Evolutionary conservation across 2,329 filamentous ascomycete species (phyloP).

Genomic region (Arthrobotrys iridis): DNA sequence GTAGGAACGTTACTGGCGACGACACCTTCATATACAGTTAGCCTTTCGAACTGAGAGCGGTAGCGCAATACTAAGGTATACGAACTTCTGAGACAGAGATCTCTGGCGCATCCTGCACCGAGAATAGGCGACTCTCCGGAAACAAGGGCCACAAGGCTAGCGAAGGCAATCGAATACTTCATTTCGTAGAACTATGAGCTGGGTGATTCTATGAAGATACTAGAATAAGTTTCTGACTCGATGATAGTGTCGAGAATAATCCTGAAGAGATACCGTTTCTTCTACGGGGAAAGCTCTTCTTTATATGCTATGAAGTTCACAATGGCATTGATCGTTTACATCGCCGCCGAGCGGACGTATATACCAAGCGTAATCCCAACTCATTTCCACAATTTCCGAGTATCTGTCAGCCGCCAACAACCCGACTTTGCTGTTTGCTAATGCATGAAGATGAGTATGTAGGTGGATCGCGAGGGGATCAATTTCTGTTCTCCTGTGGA

Average conservation of each 20-base stretch:
- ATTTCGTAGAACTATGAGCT: not conserved
- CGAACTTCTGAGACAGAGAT: conserved; percentile 9
- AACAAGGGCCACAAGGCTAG: not conserved
- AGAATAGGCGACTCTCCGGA: not conserved
- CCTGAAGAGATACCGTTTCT: not conserved
- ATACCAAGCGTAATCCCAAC: no score
- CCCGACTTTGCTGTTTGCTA: not conserved
- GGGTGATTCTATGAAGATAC: not conserved
- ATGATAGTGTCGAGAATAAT: not conserved
- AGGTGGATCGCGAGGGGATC: not conserved
- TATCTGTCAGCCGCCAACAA: not conserved
- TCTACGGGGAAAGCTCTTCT: not conserved
- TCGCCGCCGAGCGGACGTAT: no score
- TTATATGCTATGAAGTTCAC: no score
- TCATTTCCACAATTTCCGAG: conserved; percentile 10
- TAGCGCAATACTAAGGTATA: not conserved
- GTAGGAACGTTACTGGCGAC: not conserved
- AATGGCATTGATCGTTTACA: no score
- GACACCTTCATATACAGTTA: not conserved
- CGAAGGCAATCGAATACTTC: not conserved
- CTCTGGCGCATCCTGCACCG: not conserved
- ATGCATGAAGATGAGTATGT: not conserved
- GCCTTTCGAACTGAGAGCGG: not conserved
- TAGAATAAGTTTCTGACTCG: not conserved
- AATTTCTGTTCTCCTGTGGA: conserved; percentile 7